These are phyloP conservation scores for Ophiostoma fasciatum DNA, from an alignment of 2,329 filamentous ascomycete species.

Conservation along the genomic window DNA sequence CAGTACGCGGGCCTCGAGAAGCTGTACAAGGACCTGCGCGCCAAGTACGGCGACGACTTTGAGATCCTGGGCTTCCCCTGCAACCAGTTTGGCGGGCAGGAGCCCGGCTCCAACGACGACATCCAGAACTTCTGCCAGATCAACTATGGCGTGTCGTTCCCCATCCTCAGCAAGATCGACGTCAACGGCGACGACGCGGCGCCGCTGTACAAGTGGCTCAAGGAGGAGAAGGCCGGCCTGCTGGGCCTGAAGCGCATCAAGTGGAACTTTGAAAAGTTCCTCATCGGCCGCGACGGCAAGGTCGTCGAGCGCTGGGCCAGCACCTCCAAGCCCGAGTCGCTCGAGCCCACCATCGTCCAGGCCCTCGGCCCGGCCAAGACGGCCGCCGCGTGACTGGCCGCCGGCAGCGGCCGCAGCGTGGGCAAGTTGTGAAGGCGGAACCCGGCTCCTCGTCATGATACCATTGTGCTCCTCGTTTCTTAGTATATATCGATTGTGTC, in stretches of 20 bases:
- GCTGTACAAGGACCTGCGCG: conserved; percentile 66
- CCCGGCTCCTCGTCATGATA: too few relatives aligned
- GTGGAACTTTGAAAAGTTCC: conserved; percentile 99
- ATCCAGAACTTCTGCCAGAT: conserved; percentile 77
- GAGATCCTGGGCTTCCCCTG: conserved; percentile 89
- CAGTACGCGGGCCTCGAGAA: conserved; percentile 86
- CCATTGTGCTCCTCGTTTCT: too few relatives aligned
- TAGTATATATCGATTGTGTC: too few relatives aligned
- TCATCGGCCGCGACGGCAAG: conserved; percentile 72
- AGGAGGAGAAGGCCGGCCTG: conserved; percentile 60
- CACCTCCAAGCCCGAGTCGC: conserved; percentile 66
- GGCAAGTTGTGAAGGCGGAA: too few relatives aligned
- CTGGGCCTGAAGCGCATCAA: conserved; percentile 84
- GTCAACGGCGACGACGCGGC: conserved; percentile 78
- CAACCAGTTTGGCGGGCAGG: conserved; percentile 92
- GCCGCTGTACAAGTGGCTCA: conserved; percentile 67
- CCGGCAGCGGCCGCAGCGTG: conserved; percentile 10
- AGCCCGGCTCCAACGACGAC: conserved; percentile 68
- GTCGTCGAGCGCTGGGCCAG: conserved; percentile 80
- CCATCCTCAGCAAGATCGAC: conserved; percentile 80
- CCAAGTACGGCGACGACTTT: conserved; percentile 61
- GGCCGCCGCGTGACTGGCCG: conserved; percentile 12
- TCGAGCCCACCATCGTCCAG: conserved; percentile 62
- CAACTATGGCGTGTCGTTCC: conserved; percentile 91
- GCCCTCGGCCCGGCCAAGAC: conserved; percentile 46